Evolutionary conservation across 306 rosid genomes (phyloP).

Genomic region (Sicyos baderoa): DNA sequence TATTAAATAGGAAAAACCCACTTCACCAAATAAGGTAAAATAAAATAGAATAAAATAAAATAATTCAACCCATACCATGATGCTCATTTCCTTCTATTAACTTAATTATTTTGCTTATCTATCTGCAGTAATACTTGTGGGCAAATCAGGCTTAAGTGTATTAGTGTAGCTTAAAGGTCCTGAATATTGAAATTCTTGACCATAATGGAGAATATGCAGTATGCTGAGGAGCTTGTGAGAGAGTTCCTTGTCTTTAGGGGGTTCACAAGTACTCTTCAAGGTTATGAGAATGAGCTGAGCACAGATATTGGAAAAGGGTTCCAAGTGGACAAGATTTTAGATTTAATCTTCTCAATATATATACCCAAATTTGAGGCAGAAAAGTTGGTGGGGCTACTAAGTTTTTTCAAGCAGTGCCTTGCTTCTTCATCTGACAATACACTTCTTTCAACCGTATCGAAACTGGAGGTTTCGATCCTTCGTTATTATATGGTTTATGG

Average conservation of each 20-base stretch:
- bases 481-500: constrained; percentile 65
- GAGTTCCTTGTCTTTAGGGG: constrained; percentile 90
- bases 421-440: constrained; percentile 50
- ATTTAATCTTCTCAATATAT: constrained; percentile 67
- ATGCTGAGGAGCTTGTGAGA: constrained; percentile 85
- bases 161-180: constrained; percentile 6
- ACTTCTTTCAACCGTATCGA: constrained; percentile 39
- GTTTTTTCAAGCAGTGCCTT: constrained; percentile 73
- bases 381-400: constrained; percentile 47
- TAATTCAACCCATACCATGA: neutral
- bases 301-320: constrained; percentile 68
- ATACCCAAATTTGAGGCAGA: constrained; percentile 66
- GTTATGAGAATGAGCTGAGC: constrained; percentile 62
- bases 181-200: neutral
- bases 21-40: too few species aligned
- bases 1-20: too few species aligned
- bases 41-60: too few species aligned
- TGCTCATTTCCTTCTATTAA: neutral
- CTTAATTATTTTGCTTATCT: neutral
- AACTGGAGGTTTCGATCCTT: constrained; percentile 62
- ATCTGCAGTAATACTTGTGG: neutral
- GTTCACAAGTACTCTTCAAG: constrained; percentile 68
- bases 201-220: constrained; percentile 74
- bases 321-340: constrained; percentile 71
- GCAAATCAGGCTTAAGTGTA: neutral